Evolutionary conservation across 73 alveolate genomes (phyloP), one percentile per base, ranked within the genome.

Genomic region (Paramecium bursaria): DNA sequence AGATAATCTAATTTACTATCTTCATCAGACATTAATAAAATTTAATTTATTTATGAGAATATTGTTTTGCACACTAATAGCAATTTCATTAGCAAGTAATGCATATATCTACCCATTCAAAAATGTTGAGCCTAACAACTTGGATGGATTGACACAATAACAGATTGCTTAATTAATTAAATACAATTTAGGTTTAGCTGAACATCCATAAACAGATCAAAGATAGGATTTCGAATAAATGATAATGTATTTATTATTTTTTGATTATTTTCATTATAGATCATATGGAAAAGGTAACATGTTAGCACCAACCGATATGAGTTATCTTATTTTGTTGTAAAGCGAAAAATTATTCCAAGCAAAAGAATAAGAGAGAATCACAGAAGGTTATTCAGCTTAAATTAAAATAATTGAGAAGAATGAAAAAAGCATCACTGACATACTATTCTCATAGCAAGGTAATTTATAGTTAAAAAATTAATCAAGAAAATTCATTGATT

Each of bases 1-100:
- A 76, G 23, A 21, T 79, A 79, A 4, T 79, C 89, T 23, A 79
- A 79, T 54, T 79, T 79, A 3, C 46, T 54, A 55, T 48, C 31
- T n/a, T 31, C 25, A 49, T 53, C 77, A n/a, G n/a, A n/a, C n/a
- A n/a, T n/a, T n/a, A n/a, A n/a, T n/a, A n/a, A n/a, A n/a, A n/a
- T n/a, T n/a, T n/a, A n/a, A n/a, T n/a, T 57, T 42, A 14, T 57
- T 23, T 57, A 14, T 57, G 76, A 50, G 27, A 57, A 30, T 17
- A 4, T 23, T 19, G 7, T 57, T 57, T 27, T 13, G 76, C 17
- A 23, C 5, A 13, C 33, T 29, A 57, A 50, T 67, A 39, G 82
- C 57, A 6, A 25, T 47, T 19, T 33, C 55, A 1, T 67, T 67
- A 17, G 82, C 82, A 31, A 39, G 60, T 39, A 42, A 67, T 39